Evolutionary conservation across 1,284 basidiomycete genomes (phyloP).

Genomic region (Tranzscheliella williamsii): DNA sequence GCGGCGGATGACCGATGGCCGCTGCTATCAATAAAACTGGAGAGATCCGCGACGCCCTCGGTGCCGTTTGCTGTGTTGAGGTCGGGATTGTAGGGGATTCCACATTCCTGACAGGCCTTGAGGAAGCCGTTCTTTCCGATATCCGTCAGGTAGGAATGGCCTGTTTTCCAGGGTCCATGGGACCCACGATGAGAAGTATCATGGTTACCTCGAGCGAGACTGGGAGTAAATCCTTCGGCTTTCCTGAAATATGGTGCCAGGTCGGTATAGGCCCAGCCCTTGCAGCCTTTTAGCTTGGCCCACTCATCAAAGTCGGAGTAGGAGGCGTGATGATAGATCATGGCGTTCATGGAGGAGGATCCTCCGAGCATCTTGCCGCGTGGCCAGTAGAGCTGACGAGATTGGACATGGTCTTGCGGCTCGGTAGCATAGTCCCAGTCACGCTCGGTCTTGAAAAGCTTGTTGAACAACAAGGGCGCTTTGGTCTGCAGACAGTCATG

Average conservation of each 20-base stretch:
- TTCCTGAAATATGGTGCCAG: slow-evolving; percentile 28
- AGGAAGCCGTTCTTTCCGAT: slow-evolving; percentile 40
- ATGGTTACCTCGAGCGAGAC: slow-evolving; percentile 26
- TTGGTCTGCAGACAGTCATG: slow-evolving; percentile 37
- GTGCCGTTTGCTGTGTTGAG: slow-evolving; percentile 42
- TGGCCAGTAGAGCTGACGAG: slow-evolving; percentile 39
- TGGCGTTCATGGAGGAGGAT: slow-evolving; percentile 63
- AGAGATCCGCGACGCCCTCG: slow-evolving; percentile 38
- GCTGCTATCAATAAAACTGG: slow-evolving; percentile 43
- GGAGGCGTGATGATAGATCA: slow-evolving; percentile 50
- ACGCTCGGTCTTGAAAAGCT: slow-evolving; percentile 40
- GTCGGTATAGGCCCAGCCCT: slow-evolving; percentile 44
- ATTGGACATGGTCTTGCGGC: slow-evolving; percentile 20
- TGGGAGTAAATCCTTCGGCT: slow-evolving; percentile 36
- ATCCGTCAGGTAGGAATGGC: slow-evolving; percentile 39
- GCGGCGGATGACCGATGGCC: slow-evolving; percentile 44
- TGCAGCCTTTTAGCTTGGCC: slow-evolving; percentile 36
- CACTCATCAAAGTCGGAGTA: slow-evolving; percentile 46
- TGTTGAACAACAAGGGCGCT: slow-evolving; percentile 41
- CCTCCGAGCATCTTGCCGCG: slow-evolving; percentile 59
- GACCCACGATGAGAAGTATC: slow-evolving; percentile 33
- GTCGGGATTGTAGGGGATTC: slow-evolving; percentile 42
- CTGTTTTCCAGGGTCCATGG: slow-evolving; percentile 40
- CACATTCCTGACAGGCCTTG: slow-evolving; percentile 32
- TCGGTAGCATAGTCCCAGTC: slow-evolving; percentile 52